Conservation (phyloP, 306 rosid species). For the Boehmeria nivea region DNA sequence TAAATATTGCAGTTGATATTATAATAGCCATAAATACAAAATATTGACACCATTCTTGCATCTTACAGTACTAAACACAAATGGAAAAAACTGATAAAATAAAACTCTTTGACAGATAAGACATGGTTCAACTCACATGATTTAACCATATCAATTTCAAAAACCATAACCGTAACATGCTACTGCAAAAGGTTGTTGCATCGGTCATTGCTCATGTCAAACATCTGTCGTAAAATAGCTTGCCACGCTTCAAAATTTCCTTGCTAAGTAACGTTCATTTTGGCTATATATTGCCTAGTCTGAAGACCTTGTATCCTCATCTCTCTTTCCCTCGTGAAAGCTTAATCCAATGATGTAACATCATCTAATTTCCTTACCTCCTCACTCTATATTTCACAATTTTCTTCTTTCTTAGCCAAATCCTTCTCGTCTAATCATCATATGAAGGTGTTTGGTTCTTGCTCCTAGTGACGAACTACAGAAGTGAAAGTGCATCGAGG, state of each 20-base stretch:
- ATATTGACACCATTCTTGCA: background rate
- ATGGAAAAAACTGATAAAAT: background rate
- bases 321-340: background rate
- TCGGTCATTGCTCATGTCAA: background rate
- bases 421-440: background rate
- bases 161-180: background rate
- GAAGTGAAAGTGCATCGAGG: background rate
- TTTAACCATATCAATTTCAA: background rate
- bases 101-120: background rate
- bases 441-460: no score
- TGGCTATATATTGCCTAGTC: background rate
- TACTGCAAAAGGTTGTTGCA: background rate
- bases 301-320: background rate
- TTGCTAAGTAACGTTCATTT: background rate
- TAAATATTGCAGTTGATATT: no score
- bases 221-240: background rate
- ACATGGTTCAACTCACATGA: background rate
- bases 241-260: conserved; percentile 6
- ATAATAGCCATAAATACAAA: background rate
- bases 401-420: no score
- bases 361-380: no score
- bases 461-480: background rate
- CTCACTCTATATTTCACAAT: no score
- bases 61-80: background rate
- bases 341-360: background rate